phyloP scores from a whole-genome alignment of 805 yeast species.

The Kregervanrija fluxuum region DNA sequence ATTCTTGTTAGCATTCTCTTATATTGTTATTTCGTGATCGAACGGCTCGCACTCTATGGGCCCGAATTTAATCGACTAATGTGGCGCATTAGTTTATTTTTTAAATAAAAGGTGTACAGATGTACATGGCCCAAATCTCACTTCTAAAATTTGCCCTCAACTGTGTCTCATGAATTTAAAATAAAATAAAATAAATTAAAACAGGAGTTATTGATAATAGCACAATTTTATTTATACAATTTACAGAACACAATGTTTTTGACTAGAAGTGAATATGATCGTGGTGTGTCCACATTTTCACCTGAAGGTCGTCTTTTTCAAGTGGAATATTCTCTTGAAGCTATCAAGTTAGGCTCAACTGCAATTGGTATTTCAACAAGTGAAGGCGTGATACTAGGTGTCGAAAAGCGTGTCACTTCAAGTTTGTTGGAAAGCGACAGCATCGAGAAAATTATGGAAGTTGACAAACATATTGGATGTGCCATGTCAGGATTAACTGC shows the following conservation, averaged over 20 bases:
- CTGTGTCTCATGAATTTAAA: no score
- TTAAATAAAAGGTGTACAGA: no score
- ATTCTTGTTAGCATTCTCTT: no score
- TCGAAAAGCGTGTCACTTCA: constrained; percentile 94
- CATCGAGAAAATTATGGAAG: constrained; percentile 92
- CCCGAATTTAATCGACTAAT: no score
- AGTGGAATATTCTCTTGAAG: constrained; percentile 96
- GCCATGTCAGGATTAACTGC: constrained; percentile 99
- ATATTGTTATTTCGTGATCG: no score
- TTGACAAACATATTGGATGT: constrained; percentile 91
- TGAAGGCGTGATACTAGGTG: constrained; percentile 94
- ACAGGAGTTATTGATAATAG: no score
- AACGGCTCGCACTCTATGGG: no score
- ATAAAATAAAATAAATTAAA: no score
- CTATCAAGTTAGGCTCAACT: constrained; percentile 94
- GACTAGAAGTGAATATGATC: constrained; percentile 98
- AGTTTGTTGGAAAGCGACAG: constrained; percentile 84
- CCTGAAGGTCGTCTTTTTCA: constrained; percentile 98
- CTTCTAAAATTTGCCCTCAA: no score
- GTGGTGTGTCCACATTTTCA: constrained; percentile 97
- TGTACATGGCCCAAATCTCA: no score
- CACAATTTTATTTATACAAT: no score
- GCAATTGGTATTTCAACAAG: constrained; percentile 95
- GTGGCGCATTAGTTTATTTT: no score
- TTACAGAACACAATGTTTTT: constrained; percentile 59